These are phyloP conservation scores for Eucalyptus tenuipes DNA, from an alignment of 345 rosid species.

Conservation along the genomic window DNA sequence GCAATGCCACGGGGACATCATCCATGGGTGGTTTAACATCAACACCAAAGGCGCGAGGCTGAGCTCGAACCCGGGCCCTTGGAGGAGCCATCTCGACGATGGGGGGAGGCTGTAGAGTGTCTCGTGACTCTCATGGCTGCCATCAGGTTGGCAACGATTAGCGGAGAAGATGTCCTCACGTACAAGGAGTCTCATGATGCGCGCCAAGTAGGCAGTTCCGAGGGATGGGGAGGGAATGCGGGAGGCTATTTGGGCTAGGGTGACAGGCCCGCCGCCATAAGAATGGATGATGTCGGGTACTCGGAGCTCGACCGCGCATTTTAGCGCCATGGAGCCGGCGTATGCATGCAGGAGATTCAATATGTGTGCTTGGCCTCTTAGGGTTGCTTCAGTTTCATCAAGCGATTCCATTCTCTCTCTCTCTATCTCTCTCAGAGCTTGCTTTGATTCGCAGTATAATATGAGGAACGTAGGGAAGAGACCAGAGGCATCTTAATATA, in stretches of 20 bases:
- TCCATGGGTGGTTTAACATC: too few relatives aligned
- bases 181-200: not conserved
- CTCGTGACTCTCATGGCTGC: too few relatives aligned
- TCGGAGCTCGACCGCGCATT: conserved; percentile 14
- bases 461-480: not conserved
- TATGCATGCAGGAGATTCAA: conserved; percentile 4
- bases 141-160: too few relatives aligned
- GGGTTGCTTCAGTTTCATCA: not conserved
- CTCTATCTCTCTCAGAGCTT: not conserved
- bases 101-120: too few relatives aligned
- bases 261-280: not conserved
- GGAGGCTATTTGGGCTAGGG: conserved; percentile 14
- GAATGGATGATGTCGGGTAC: conserved; percentile 16
- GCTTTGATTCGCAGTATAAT: not conserved
- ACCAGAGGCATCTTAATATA: not conserved
- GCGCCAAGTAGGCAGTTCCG: not conserved
- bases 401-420: not conserved
- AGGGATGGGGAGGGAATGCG: not conserved
- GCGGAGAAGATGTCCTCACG: too few relatives aligned
- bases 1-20: too few relatives aligned
- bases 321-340: conserved; percentile 11
- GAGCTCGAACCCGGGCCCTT: too few relatives aligned
- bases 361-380: conserved; percentile 9
- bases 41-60: too few relatives aligned
- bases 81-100: too few relatives aligned